These are phyloP conservation scores for Blakeslea trispora DNA, from an alignment of 371 early-diverging fungal species.

Conservation along the genomic window DNA sequence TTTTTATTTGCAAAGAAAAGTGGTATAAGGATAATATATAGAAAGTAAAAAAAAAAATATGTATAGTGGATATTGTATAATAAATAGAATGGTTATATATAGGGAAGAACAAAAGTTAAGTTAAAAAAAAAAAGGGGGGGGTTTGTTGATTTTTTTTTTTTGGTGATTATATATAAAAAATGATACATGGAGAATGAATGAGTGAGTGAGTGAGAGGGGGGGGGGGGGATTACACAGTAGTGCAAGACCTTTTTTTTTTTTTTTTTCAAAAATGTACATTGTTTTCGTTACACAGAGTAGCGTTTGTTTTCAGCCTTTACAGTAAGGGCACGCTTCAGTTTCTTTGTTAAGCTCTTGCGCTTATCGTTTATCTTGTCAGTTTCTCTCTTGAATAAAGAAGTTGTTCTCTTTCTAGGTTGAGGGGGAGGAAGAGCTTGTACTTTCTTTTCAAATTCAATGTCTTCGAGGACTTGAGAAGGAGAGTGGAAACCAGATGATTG, in stretches of 20 bases:
- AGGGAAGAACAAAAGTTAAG: too few species aligned
- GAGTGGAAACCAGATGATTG: background rate
- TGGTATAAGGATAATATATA: background rate
- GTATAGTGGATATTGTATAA: too few species aligned
- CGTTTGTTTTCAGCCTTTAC: slow-evolving; percentile 17
- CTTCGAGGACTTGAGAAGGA: background rate
- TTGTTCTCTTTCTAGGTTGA: slow-evolving; percentile 11
- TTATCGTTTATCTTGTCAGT: slow-evolving; percentile 27
- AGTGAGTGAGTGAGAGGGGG: too few species aligned
- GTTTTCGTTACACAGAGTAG: slow-evolving; percentile 12
- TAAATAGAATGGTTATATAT: too few species aligned
- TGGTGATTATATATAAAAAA: background rate
- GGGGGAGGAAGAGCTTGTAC: background rate
- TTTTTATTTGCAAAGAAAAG: background rate
- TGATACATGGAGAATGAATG: slow-evolving; percentile 6
- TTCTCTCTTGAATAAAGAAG: slow-evolving; percentile 30
- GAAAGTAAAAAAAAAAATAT: background rate
- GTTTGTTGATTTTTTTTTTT: background rate
- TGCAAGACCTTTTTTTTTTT: background rate
- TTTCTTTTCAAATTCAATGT: background rate
- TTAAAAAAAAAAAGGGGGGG: too few species aligned
- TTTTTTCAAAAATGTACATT: slow-evolving; percentile 11
- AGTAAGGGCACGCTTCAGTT: slow-evolving; percentile 20
- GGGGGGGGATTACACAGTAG: background rate
- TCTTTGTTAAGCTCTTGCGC: slow-evolving; percentile 26